Conservation (phyloP, 2,329 filamentous ascomycete genomes). For the Purpureocillium takamizusanense region DNA sequence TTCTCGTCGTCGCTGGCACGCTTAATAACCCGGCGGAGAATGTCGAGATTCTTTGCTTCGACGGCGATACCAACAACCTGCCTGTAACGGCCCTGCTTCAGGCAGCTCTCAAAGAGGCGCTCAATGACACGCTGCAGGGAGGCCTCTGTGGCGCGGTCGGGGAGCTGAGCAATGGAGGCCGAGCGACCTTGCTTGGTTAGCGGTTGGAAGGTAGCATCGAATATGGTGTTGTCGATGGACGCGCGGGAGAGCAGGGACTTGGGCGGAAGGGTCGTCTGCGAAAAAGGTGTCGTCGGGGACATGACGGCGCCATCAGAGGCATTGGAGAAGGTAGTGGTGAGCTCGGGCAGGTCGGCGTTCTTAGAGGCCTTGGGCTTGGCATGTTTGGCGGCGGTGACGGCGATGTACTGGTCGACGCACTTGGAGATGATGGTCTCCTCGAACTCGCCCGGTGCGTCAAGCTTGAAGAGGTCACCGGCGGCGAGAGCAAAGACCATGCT, state of each 20-base stretch:
- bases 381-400: constrained; percentile 51
- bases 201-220: constrained; percentile 49
- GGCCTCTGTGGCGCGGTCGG: constrained; percentile 62
- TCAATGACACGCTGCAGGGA: constrained; percentile 79
- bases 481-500: constrained; percentile 97
- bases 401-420: constrained; percentile 96
- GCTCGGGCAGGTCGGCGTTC: constrained; percentile 49
- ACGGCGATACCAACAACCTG: constrained; percentile 96
- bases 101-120: constrained; percentile 83
- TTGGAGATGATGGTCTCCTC: constrained; percentile 98
- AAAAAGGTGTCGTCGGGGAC: constrained; percentile 91
- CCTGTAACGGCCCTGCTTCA: constrained; percentile 77
- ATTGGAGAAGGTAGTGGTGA: constrained; percentile 71
- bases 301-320: constrained; percentile 62
- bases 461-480: constrained; percentile 88
- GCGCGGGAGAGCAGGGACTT: constrained; percentile 90
- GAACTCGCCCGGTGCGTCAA: constrained; percentile 86
- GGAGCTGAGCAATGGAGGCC: constrained; percentile 55
- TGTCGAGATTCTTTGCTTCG: constrained; percentile 84
- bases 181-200: constrained; percentile 43
- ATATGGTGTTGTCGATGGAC: constrained; percentile 54
- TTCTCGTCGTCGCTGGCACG: constrained; percentile 83
- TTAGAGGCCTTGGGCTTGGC: constrained; percentile 31
- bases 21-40: constrained; percentile 78
- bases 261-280: constrained; percentile 83